phyloP scores from a whole-genome alignment of 768 basidiomycete species.

The Pleurotus tuoliensis region DNA sequence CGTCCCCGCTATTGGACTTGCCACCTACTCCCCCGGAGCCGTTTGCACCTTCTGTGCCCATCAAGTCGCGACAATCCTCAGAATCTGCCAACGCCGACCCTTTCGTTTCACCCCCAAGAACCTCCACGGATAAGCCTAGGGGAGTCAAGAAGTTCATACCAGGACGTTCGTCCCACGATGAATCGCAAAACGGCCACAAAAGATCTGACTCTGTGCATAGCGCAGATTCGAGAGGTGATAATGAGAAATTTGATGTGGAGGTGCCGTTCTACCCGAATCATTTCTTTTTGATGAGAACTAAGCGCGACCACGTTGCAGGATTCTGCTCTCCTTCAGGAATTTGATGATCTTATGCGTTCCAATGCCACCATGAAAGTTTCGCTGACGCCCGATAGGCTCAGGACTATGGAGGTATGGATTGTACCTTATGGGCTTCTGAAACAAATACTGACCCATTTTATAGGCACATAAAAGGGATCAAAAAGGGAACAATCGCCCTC shows the following conservation, averaged over 20 bases:
- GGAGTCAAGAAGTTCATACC: constrained; percentile 54
- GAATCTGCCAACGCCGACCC: constrained; percentile 28
- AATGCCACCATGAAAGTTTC: constrained; percentile 93
- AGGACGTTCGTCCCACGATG: constrained; percentile 30
- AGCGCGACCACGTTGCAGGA: constrained; percentile 35
- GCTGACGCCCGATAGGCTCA: constrained; percentile 89
- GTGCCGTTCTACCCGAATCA: constrained; percentile 22
- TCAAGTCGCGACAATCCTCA: constrained; percentile 33
- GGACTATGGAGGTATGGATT: constrained; percentile 83
- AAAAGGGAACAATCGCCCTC: constrained; percentile 38
- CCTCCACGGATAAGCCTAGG: constrained; percentile 64
- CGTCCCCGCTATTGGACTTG: constrained; percentile 42
- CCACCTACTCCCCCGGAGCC: constrained; percentile 27
- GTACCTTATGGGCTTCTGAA: constrained; percentile 15
- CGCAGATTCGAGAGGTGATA: constrained; percentile 34
- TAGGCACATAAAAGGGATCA: constrained; percentile 77
- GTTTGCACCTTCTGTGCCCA: constrained; percentile 18
- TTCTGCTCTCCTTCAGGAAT: constrained; percentile 65
- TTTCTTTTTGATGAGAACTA: constrained; percentile 7
- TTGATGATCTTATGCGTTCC: constrained; percentile 90
- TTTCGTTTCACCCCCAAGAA: constrained; percentile 33
- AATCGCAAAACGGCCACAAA: constrained; percentile 45
- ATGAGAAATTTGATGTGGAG: constrained; percentile 26
- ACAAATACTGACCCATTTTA: constrained; percentile 10
- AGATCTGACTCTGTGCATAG: constrained; percentile 53